Base-by-base conservation (phyloP, 2,329 filamentous ascomycete genomes). In the Neonectria ditissima region DNA sequence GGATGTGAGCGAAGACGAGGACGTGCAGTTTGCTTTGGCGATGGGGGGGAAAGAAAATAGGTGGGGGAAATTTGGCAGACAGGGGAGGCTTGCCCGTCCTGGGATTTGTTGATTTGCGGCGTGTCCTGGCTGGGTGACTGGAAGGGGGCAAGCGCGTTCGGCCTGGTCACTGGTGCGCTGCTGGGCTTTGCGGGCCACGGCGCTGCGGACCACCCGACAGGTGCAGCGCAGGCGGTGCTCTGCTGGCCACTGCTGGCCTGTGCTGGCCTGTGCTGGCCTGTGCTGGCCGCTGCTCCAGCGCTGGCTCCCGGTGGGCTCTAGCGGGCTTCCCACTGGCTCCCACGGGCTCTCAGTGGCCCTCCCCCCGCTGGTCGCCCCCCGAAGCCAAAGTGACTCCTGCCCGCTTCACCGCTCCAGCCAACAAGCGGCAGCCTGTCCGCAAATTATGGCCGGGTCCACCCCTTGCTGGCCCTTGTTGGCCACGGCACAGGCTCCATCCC, bases 21-120 rank as follows among this genome's bases (percentile, higher is more conserved):
- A 62, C 69, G 68, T 65, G 67, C 65, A 65, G 70, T 72, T 65
- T 68, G 61, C 66, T 66, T 73, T 73, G 70, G 66, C 67, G 70
- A 70, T 73, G 65, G 69, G 69, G 70, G 63, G 66, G 71, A 67
- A 69, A 76, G 76, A 78, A 78, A 79, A 79, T 80, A 81, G 80
- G 80, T 81, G 80, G 81, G 81, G 80, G 80, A 79, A 79, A 81
- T 80, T 81, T 80, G 80, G 80, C 70, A 73, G 72, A 75, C 76
- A 75, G 73, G 77, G 77, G 74, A 70, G 65, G 63, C 63, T 71
- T 73, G 73, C 71, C 66, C 71, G 68, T 62, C 66, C 68, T 73
- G 74, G 74, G 76, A 77, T 79, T 79, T 79, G 78, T 79, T 79
- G 78, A 79, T 76, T 77, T 76, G n/a, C 72, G 75, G 72, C 74